Evolutionary conservation across 1,284 basidiomycete species (phyloP), one percentile per base, ranked within the genome.

Genomic region (Rhodotorula glutinis): DNA sequence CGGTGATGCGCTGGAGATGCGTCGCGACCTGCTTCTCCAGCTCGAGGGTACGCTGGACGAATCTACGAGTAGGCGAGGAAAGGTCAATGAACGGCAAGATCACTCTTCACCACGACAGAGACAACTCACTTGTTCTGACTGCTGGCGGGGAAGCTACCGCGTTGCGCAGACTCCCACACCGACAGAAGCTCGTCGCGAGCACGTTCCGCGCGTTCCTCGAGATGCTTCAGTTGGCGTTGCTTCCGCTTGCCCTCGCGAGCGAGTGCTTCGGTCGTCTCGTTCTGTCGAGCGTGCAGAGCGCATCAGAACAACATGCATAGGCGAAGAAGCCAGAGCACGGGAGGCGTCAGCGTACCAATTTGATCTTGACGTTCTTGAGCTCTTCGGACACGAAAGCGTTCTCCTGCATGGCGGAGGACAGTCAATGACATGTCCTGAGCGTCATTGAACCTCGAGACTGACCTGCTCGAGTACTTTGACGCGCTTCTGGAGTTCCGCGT

Each of bases 181-280:
- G 55, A 43, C 25, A 57, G 40, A n/a, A 57, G 55, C 55, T 57
- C 55, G 25, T 57, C 55, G 3, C 55, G 55, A n/a, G 38, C 38
- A 17, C 55, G 55, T 10, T 57, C 55, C 17, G 55, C 55, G 11
- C 55, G 55, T 14, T 57, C 55, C 27, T 57, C 55, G 55, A 41
- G 40, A 27, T 57, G 55, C 21, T 57, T 57, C 17, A 57, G 41
- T 14, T 57, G 55, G 21, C 55, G 55, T 9, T 41, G 29, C 21
- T 41, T 41, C 43, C 55, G 55, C 27, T 57, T 41, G 13, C 27
- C 29, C 29, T 57, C 55, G 27, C 55, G 55, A 19, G 29, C 19
- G 10, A 44, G 43, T 19, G 44, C 27, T 43, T 57, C 55, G 21
- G 44, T 43, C 41, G 43, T 27, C 14, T 57, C n/a, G 21, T 19